Conservation (phyloP, 768 basidiomycete species). For the Suillus lakei region DNA sequence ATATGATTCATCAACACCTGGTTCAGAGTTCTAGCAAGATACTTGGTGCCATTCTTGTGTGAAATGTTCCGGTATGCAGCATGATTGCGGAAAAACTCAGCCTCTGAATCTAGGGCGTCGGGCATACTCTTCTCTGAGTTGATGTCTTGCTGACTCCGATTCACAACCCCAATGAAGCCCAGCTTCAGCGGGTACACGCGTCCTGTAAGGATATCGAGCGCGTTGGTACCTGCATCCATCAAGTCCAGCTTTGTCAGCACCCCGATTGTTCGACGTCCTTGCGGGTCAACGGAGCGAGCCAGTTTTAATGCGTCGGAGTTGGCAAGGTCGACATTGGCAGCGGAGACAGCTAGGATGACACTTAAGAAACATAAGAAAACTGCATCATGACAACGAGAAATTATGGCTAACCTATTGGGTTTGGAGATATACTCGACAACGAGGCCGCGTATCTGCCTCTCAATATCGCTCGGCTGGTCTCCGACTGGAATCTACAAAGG, state of each 20-base stretch:
- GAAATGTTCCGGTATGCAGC: conserved; percentile 93
- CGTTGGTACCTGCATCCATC: conserved; percentile 99
- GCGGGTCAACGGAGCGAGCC: conserved; percentile 93
- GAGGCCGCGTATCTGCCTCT: conserved; percentile 91
- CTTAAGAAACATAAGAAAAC: conserved; percentile 42
- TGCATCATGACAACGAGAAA: background rate
- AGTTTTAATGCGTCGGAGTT: conserved; percentile 98
- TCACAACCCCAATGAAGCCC: conserved; percentile 98
- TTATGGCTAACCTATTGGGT: conserved; percentile 79
- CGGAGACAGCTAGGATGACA: conserved; percentile 95
- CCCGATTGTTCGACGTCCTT: conserved; percentile 95
- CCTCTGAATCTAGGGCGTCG: conserved; percentile 84
- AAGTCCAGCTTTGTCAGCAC: conserved; percentile 97
- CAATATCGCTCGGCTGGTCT: conserved; percentile 98
- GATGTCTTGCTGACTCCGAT: conserved; percentile 97
- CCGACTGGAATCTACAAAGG: conserved; percentile 83
- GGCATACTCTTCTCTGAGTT: conserved; percentile 83
- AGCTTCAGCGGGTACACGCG: conserved; percentile 97
- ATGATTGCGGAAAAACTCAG: conserved; percentile 90
- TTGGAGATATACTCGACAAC: conserved; percentile 97
- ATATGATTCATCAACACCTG: conserved; percentile 97
- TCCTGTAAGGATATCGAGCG: conserved; percentile 93
- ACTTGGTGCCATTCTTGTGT: conserved; percentile 97
- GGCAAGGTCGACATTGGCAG: conserved; percentile 97
- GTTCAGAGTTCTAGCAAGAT: conserved; percentile 91